phyloP scores from a whole-genome alignment of 2,329 filamentous ascomycete species.

The Monosporascus sp. region DNA sequence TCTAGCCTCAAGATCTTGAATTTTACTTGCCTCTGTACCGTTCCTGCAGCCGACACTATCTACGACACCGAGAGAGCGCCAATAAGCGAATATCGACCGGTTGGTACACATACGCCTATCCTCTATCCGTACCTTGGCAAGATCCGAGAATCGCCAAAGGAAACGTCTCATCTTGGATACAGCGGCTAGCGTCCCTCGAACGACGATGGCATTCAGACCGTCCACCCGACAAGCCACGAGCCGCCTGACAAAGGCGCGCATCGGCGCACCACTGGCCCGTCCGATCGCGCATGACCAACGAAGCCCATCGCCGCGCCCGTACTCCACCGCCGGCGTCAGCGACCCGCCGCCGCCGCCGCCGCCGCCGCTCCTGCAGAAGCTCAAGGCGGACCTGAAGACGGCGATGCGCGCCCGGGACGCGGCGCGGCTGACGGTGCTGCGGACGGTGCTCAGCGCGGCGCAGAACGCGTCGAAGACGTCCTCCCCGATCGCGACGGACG shows the following conservation, averaged over 20 bases:
- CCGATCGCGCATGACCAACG: slow-evolving; percentile 10
- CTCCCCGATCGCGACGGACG: slow-evolving; percentile 64
- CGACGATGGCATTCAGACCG: slow-evolving; percentile 21
- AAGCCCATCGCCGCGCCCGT: not conserved
- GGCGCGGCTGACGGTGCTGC: slow-evolving; percentile 62
- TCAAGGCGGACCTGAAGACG: slow-evolving; percentile 58
- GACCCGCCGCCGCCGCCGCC: slow-evolving; percentile 26
- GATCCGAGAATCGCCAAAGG: not conserved
- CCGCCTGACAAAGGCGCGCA: slow-evolving; percentile 17
- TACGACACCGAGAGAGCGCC: too few relatives aligned
- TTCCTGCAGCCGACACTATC: too few relatives aligned
- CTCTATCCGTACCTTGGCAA: not conserved
- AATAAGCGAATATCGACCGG: too few relatives aligned
- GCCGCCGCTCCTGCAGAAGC: slow-evolving; percentile 46
- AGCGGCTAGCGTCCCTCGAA: not conserved
- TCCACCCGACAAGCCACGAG: slow-evolving; percentile 16
- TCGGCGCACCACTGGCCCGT: slow-evolving; percentile 4
- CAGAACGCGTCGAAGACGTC: slow-evolving; percentile 72
- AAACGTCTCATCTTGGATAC: not conserved
- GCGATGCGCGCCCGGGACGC: slow-evolving; percentile 63
- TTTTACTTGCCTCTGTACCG: too few relatives aligned
- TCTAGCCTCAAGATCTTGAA: not conserved
- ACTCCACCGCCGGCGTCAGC: slow-evolving; percentile 17
- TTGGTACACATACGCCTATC: not conserved
- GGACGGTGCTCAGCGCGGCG: slow-evolving; percentile 62